Conservation (phyloP, 441 rosid species). For the Melianthus villosus region DNA sequence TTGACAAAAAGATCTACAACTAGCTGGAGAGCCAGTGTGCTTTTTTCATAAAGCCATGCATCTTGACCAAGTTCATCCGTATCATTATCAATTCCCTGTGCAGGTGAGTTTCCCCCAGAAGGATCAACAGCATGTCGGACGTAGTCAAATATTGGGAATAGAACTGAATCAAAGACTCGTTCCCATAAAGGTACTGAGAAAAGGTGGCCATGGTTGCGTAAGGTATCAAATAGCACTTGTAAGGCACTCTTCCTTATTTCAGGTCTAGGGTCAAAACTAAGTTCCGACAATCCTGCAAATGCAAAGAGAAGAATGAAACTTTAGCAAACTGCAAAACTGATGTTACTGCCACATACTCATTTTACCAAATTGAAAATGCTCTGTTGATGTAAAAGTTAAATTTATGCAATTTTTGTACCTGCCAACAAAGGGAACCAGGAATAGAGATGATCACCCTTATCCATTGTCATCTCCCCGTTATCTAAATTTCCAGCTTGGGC, state of each 20-base stretch:
- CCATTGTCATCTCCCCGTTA: conserved; percentile 46
- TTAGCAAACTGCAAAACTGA: no score
- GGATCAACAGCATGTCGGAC: conserved; percentile 99
- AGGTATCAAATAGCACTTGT: conserved; percentile 77
- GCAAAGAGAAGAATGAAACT: conserved; percentile 8
- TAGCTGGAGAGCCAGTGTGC: conserved; percentile 93
- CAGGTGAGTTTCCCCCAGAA: conserved; percentile 55
- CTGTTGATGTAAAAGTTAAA: conserved; percentile 5
- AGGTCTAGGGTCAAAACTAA: conserved; percentile 97
- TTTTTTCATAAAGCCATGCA: conserved; percentile 98
- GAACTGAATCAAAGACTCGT: conserved; percentile 77
- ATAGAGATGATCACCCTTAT: conserved; percentile 67
- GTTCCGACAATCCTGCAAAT: conserved; percentile 87
- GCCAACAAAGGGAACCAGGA: conserved; percentile 98
- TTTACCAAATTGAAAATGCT: conserved; percentile 4
- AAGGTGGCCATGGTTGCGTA: conserved; percentile 93
- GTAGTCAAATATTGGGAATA: conserved; percentile 96
- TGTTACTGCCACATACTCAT: no score
- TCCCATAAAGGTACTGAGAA: conserved; percentile 88
- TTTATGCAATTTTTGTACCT: conserved; percentile 33
- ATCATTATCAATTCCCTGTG: conserved; percentile 43
- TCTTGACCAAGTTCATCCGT: conserved; percentile 77
- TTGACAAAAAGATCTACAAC: conserved; percentile 98
- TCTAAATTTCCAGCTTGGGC: conserved; percentile 44
- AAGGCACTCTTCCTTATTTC: conserved; percentile 97